phyloP scores from a whole-genome alignment of 2,329 filamentous ascomycete species.

The Coccinonectria pachysandricola region DNA sequence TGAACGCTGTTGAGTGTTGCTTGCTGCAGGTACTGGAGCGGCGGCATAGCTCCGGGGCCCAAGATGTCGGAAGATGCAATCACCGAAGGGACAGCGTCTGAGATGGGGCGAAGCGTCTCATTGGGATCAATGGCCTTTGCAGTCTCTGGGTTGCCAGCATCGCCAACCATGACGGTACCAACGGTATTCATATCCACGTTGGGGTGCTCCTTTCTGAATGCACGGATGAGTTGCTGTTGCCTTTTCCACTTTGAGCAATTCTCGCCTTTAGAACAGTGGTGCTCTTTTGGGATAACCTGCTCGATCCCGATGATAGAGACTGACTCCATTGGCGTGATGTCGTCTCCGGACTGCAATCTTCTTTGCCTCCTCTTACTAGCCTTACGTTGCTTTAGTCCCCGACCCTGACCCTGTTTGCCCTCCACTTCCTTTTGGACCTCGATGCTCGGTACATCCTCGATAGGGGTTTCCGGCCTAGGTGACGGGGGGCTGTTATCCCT shows the following conservation, averaged over 20 bases:
- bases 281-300: constrained; percentile 74
- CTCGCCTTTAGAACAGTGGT: constrained; percentile 78
- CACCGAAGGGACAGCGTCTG: constrained; percentile 69
- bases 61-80: constrained; percentile 87
- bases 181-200: constrained; percentile 42
- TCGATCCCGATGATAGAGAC: constrained; percentile 90
- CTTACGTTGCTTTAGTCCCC: constrained; percentile 27
- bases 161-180: constrained; percentile 66
- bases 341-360: constrained; percentile 38
- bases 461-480: constrained; percentile 46
- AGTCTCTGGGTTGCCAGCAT: constrained; percentile 67
- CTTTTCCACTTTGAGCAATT: constrained; percentile 74
- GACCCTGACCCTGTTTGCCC: too few species aligned
- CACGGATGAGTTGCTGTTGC: constrained; percentile 66
- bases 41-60: constrained; percentile 54
- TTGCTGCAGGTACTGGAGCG: constrained; percentile 63
- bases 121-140: constrained; percentile 46
- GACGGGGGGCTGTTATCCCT: constrained; percentile 44
- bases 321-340: constrained; percentile 72
- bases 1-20: constrained; percentile 60
- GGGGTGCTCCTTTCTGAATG: constrained; percentile 67
- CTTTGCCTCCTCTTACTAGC: constrained; percentile 30
- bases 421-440: constrained; percentile 37
- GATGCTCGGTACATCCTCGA: constrained; percentile 48
- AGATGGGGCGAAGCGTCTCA: constrained; percentile 53